Conservation (phyloP, 148 eudicot species). For the Dianthus caryophyllus region DNA sequence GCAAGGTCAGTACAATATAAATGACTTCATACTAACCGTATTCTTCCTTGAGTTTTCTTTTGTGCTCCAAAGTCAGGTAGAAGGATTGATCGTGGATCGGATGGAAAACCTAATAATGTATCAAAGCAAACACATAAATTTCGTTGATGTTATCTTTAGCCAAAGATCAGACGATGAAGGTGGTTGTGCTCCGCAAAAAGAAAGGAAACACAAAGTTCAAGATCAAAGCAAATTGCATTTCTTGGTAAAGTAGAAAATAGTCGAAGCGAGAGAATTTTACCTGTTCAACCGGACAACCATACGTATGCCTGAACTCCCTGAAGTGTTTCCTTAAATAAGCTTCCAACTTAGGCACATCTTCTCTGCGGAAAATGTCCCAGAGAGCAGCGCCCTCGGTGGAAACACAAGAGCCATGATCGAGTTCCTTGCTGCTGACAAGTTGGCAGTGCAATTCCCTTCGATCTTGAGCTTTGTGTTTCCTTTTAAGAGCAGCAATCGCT, state of each 20-base stretch:
- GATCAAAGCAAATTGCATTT: slow-evolving; percentile 5
- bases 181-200: background rate
- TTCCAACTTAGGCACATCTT: slow-evolving; percentile 61
- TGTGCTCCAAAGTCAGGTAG: slow-evolving; percentile 67
- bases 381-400: slow-evolving; percentile 52
- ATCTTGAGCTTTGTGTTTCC: slow-evolving; percentile 71
- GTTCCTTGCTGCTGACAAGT: slow-evolving; percentile 3
- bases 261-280: slow-evolving; percentile 28
- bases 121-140: background rate
- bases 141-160: slow-evolving; percentile 1
- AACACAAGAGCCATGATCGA: slow-evolving; percentile 10
- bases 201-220: slow-evolving; percentile 18
- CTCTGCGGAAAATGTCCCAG: slow-evolving; percentile 91
- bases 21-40: slow-evolving; percentile 41
- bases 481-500: slow-evolving; percentile 50
- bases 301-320: slow-evolving; percentile 33
- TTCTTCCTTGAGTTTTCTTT: slow-evolving; percentile 72
- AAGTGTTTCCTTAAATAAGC: slow-evolving; percentile 30
- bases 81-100: slow-evolving; percentile 93
- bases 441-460: slow-evolving; percentile 34
- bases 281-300: slow-evolving; percentile 73
- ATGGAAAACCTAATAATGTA: slow-evolving; percentile 51
- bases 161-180: background rate
- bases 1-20: too few species aligned
- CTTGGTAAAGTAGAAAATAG: background rate